Base-by-base conservation (phyloP, 2,329 filamentous ascomycete species). In the Alternaria novae-zelandiae region DNA sequence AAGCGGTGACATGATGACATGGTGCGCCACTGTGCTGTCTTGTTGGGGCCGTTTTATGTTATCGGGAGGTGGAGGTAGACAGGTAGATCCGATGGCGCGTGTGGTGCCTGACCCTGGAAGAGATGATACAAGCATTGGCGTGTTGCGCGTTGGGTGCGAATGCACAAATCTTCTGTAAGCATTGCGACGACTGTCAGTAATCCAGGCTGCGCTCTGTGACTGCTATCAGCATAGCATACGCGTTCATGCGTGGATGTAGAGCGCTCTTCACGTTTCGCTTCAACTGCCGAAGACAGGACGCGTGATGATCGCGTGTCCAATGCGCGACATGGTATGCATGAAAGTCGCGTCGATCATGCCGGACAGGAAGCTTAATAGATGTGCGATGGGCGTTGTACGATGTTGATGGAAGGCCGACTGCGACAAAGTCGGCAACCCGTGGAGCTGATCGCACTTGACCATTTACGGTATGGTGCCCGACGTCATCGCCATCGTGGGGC, bases 401-500 rank as follows among this genome's bases (percentile, higher is more conserved):
- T 28, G 44, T 57, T 47, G 25, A 23, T 47, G 9, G 21, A 41
- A 11, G 43, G 25, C 47, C 54, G 53, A 57, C 43, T 53, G 62
- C 21, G 49, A 56, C 21, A 21, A 44, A 26, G n/a, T 44, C 28
- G 45, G 32, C 45, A 41, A 50, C 21, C 30, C 15, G 11, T 32
- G 53, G 51, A 61, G 57, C 68, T 68, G 59, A 41, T 66, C 66
- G 32, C 54, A 46, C 30, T 49, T 71, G 30, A 21, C 69, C 55
- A 9, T 2, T 55, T 70, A 3, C 9, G 62, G 70, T n/a, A 71
- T 61, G 61, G 59, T 46, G 60, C 43, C 67, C 66, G 61, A 66
- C 63, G 66, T 67, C 68, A 66, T 66, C 21, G 28, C 20, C 54
- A 45, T 58, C 23, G 68, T 64, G 70, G 70, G 66, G 69, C 51